Conservation (phyloP, 305 asterid species). For the Euphrasia arctica region DNA sequence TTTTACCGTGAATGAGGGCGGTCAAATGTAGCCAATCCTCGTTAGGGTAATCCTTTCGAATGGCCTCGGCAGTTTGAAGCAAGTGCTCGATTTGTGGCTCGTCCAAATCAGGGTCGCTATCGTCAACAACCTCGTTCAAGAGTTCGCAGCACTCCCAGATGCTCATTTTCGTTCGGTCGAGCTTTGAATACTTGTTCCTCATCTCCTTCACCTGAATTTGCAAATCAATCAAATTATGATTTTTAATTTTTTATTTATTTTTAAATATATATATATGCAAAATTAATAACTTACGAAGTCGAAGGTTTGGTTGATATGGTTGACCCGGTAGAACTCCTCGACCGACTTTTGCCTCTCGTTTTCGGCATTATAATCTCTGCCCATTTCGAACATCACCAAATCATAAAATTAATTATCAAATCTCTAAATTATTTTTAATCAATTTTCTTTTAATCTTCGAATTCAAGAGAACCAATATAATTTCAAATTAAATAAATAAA, state of each 20-base stretch:
- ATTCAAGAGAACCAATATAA: no score
- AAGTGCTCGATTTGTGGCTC: constrained; percentile 79
- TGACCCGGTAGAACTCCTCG: constrained; percentile 55
- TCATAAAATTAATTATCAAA: no score
- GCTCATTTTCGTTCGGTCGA: constrained; percentile 66
- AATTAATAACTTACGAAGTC: constrained; percentile 42
- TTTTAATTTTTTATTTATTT: no score
- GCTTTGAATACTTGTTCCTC: constrained; percentile 54
- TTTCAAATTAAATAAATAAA: not conserved
- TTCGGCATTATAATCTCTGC: constrained; percentile 55
- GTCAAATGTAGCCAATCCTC: constrained; percentile 78
- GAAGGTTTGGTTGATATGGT: constrained; percentile 60
- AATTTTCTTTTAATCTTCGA: no score
- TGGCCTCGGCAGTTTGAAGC: constrained; percentile 75
- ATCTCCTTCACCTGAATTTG: constrained; percentile 53
- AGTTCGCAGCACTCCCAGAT: constrained; percentile 87
- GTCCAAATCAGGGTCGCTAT: constrained; percentile 78
- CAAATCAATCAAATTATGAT: not conserved
- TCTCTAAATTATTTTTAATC: no score
- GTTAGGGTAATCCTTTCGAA: constrained; percentile 63
- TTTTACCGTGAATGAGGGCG: constrained; percentile 66
- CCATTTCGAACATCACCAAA: not conserved
- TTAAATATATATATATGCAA: not conserved
- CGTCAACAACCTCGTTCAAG: constrained; percentile 62
- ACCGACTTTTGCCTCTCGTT: constrained; percentile 52